Percentiles rank a stretch among this genome's conserved stretches.
phyloP scores from a whole-genome alignment of 2,329 filamentous ascomycete species.

The Beauveria sp. region DNA sequence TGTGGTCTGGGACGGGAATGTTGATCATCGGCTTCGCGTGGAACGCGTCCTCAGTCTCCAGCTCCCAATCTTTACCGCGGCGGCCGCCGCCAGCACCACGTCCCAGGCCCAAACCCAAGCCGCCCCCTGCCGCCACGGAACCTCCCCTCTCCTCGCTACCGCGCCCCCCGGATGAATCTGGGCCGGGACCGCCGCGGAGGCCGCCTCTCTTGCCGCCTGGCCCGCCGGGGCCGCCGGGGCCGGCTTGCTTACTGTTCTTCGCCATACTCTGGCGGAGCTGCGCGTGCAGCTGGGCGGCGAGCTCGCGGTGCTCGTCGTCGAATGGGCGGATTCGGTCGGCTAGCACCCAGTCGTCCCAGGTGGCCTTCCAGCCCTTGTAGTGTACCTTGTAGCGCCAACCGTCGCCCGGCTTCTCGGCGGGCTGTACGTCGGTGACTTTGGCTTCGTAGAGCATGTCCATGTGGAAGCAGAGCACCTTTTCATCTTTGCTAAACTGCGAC shows the following conservation, averaged over 20 bases:
- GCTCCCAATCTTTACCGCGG: constrained; percentile 70
- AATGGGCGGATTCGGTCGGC: constrained; percentile 91
- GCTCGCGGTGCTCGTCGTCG: constrained; percentile 88
- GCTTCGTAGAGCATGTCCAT: constrained; percentile 96
- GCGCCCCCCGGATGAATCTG: constrained; percentile 48
- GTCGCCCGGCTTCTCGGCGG: constrained; percentile 58
- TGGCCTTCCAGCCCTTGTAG: constrained; percentile 99
- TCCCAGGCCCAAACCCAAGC: constrained; percentile 26
- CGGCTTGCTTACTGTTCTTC: constrained; percentile 40
- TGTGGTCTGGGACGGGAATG: constrained; percentile 75
- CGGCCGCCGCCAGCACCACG: constrained; percentile 61
- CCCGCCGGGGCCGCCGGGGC: constrained; percentile 17
- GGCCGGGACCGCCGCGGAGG: constrained; percentile 20
- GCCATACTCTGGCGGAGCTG: constrained; percentile 56
- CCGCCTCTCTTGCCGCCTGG: background rate
- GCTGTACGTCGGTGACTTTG: constrained; percentile 77
- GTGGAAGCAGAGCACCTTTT: constrained; percentile 94
- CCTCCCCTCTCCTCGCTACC: constrained; percentile 69
- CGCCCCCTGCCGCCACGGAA: constrained; percentile 46
- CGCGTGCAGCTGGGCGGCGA: constrained; percentile 65
- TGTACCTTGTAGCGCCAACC: constrained; percentile 86
- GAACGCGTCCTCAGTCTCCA: constrained; percentile 88
- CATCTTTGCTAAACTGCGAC: constrained; percentile 63
- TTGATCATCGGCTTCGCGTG: constrained; percentile 77
- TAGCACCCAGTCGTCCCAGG: constrained; percentile 98